Conservation (phyloP, 208 protist genomes). For the Trypanosoma grayi region DNA sequence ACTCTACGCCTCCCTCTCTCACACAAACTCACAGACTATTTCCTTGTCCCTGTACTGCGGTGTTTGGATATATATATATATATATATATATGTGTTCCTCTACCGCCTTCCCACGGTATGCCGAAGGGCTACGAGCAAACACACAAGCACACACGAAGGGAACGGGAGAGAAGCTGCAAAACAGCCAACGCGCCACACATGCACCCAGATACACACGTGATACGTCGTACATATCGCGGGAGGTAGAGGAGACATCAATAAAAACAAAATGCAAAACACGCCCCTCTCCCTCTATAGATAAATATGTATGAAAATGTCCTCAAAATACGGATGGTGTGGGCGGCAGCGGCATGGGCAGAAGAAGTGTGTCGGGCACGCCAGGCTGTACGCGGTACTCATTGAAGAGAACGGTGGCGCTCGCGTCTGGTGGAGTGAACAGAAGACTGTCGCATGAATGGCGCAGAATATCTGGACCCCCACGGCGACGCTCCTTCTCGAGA, state of each 20-base stretch:
- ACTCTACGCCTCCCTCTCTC: not conserved
- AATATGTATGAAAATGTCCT: conserved; percentile 25
- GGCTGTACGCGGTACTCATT: conserved; percentile 32
- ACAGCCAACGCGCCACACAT: too few species aligned
- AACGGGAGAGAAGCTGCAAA: not conserved
- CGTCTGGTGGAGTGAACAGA: conserved; percentile 31
- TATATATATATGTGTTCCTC: not conserved
- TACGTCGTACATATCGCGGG: too few species aligned
- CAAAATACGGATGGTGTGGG: conserved; percentile 70
- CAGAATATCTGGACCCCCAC: conserved; percentile 58
- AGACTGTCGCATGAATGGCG: conserved; percentile 55
- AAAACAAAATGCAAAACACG: conserved; percentile 7
- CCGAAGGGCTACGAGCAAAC: too few species aligned
- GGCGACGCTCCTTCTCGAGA: conserved; percentile 68
- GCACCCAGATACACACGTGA: too few species aligned
- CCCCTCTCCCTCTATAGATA: conserved; percentile 4
- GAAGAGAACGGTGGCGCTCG: conserved; percentile 54
- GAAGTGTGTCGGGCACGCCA: conserved; percentile 28
- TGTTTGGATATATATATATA: not conserved
- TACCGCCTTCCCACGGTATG: not conserved
- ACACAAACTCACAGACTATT: not conserved
- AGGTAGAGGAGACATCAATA: too few species aligned
- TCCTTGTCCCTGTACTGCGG: not conserved
- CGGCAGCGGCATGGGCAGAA: conserved; percentile 72
- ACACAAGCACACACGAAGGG: not conserved